Evolutionary conservation across 2,329 filamentous ascomycete genomes (phyloP).

Genomic region (Stachybotrys elegans): DNA sequence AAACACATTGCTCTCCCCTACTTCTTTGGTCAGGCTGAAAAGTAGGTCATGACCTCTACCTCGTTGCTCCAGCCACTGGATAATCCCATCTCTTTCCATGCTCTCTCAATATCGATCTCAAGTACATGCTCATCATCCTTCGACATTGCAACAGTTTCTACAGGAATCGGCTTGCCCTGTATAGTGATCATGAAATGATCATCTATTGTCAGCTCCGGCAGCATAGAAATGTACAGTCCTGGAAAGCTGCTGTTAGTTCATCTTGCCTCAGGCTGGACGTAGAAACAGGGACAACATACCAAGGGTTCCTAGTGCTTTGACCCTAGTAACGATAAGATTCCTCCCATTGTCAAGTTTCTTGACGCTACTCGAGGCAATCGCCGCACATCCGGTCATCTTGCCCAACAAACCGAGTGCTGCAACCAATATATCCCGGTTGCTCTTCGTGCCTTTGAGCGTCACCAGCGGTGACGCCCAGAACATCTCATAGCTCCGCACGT

Average conservation of each 20-base stretch:
- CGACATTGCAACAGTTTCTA: conserved; percentile 57
- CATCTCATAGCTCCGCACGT: conserved; percentile 70
- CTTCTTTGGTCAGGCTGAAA: no score
- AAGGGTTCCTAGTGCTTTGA: conserved; percentile 76
- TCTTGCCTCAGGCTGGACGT: no score
- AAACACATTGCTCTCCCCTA: no score
- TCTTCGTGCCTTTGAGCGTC: conserved; percentile 41
- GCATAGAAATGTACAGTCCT: conserved; percentile 71
- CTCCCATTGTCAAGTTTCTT: conserved; percentile 50
- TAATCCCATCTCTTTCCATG: conserved; percentile 72
- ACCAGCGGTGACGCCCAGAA: conserved; percentile 67
- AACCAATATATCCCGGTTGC: conserved; percentile 38
- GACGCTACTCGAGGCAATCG: conserved; percentile 60
- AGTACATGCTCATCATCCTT: conserved; percentile 54
- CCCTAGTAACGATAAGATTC: conserved; percentile 58
- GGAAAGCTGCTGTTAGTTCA: background rate
- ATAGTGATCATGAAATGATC: conserved; percentile 71
- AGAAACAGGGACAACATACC: conserved; percentile 41
- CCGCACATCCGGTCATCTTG: conserved; percentile 87
- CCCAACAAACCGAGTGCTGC: conserved; percentile 73
- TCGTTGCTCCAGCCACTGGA: conserved; percentile 76
- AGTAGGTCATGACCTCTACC: conserved; percentile 61
- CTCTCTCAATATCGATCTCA: conserved; percentile 69
- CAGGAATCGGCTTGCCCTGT: conserved; percentile 63
- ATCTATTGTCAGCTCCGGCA: conserved; percentile 55